Evolutionary conservation across 176 grass and related monocot species (phyloP).

Genomic region (Olyra latifolia): DNA sequence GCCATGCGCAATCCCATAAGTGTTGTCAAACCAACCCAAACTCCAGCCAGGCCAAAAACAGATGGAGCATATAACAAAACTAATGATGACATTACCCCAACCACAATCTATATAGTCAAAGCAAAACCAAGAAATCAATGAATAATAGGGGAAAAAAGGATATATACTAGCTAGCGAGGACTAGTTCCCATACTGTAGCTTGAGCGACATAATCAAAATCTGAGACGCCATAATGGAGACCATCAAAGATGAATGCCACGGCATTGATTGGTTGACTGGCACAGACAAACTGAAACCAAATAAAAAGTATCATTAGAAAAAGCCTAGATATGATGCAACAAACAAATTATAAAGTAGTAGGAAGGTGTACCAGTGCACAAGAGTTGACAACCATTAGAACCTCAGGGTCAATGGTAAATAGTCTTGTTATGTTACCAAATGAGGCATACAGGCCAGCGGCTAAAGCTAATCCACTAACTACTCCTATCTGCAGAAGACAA

Average conservation of each 20-base stretch:
- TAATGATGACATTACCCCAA: slow-evolving; percentile 70
- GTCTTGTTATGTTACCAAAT: slow-evolving; percentile 71
- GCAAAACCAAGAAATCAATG: slow-evolving; percentile 21
- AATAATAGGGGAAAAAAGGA: neutral
- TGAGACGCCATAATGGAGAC: slow-evolving; percentile 88
- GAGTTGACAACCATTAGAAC: slow-evolving; percentile 80
- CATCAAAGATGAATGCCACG: slow-evolving; percentile 95
- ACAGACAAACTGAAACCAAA: slow-evolving; percentile 72
- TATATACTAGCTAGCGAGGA: neutral
- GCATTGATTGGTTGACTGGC: slow-evolving; percentile 93
- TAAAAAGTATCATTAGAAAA: slow-evolving; percentile 19
- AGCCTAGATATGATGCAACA: neutral
- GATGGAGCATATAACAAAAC: slow-evolving; percentile 82
- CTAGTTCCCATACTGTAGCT: slow-evolving; percentile 66
- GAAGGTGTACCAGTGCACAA: slow-evolving; percentile 74
- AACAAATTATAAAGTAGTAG: slow-evolving; percentile 14
- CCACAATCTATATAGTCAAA: slow-evolving; percentile 60
- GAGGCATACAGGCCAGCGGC: slow-evolving; percentile 67
- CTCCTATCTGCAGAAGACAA: slow-evolving; percentile 65
- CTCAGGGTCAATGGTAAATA: slow-evolving; percentile 82
- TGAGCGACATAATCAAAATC: slow-evolving; percentile 89
- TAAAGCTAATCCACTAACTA: slow-evolving; percentile 68
- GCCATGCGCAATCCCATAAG: slow-evolving; percentile 82
- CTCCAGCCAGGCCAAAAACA: slow-evolving; percentile 75
- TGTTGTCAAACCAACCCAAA: slow-evolving; percentile 93